A percentile compares a stretch with the other conserved stretches of the same genome.
Conservation (phyloP, 139 green algal species). For the Tetradesmus lagerheimii region DNA sequence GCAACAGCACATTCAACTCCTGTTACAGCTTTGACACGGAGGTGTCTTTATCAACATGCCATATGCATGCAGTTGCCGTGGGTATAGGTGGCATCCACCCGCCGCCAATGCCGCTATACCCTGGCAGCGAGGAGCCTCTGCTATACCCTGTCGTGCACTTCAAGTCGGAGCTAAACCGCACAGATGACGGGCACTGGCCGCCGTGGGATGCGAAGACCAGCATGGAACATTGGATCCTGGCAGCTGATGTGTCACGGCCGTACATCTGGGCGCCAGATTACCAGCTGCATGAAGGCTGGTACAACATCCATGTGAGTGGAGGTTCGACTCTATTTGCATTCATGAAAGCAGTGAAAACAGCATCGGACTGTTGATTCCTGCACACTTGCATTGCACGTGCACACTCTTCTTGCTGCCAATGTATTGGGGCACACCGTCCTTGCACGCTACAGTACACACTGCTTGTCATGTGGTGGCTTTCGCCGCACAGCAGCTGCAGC, state of each 20-base stretch:
- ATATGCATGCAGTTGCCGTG: slow-evolving; percentile 43
- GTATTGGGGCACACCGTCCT: no score
- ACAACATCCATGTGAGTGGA: background rate
- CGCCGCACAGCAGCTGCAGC: slow-evolving; percentile 11
- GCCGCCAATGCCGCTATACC: slow-evolving; percentile 34
- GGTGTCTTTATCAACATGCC: no score
- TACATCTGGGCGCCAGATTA: slow-evolving; percentile 30
- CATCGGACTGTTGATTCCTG: no score
- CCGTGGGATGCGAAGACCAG: background rate
- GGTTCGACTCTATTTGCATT: background rate
- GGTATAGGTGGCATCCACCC: slow-evolving; percentile 10
- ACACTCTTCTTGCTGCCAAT: no score
- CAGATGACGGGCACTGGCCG: slow-evolving; percentile 29
- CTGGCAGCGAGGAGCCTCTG: slow-evolving; percentile 11
- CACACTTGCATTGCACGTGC: no score
- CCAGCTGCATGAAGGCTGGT: slow-evolving; percentile 32
- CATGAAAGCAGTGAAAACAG: no score
- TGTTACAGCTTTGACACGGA: no score
- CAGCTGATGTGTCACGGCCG: background rate
- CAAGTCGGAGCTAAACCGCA: slow-evolving; percentile 20
- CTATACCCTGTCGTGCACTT: slow-evolving; percentile 39
- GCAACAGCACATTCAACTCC: background rate
- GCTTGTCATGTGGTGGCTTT: background rate
- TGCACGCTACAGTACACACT: no score
- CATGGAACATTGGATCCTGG: slow-evolving; percentile 28